These are phyloP conservation scores for Ceratobasidium sp. DNA, from an alignment of 1,284 basidiomycete genomes.

Conservation along the genomic window DNA sequence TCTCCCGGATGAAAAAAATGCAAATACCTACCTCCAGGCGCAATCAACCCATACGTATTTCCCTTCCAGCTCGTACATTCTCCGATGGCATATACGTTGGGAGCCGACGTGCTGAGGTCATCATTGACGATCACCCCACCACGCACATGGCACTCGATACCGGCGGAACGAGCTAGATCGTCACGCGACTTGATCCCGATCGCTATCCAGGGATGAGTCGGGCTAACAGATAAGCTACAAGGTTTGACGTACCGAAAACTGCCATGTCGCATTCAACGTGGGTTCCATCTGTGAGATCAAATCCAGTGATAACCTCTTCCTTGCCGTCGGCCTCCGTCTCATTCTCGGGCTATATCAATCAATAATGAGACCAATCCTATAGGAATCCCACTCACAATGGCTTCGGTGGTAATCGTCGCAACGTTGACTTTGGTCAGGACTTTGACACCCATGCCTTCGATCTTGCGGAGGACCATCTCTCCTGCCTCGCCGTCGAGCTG, in stretches of 20 bases:
- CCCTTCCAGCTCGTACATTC: slow-evolving; percentile 76
- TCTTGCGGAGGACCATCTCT: slow-evolving; percentile 70
- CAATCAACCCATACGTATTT: slow-evolving; percentile 73
- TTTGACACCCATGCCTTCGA: slow-evolving; percentile 69
- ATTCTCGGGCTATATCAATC: slow-evolving; percentile 39
- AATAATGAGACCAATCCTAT: neutral
- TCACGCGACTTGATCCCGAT: slow-evolving; percentile 75
- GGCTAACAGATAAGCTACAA: neutral
- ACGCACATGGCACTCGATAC: slow-evolving; percentile 57
- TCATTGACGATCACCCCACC: slow-evolving; percentile 70
- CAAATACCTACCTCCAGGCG: slow-evolving; percentile 61
- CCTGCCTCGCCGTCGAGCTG: slow-evolving; percentile 75
- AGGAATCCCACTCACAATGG: slow-evolving; percentile 2
- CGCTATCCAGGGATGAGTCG: slow-evolving; percentile 43
- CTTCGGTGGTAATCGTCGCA: slow-evolving; percentile 51
- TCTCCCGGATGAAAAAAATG: slow-evolving; percentile 11
- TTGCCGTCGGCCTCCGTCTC: slow-evolving; percentile 50
- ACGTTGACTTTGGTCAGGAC: slow-evolving; percentile 63
- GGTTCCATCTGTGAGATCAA: slow-evolving; percentile 57
- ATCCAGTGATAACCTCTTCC: slow-evolving; percentile 55
- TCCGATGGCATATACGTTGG: slow-evolving; percentile 74
- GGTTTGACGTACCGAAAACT: slow-evolving; percentile 54
- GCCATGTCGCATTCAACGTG: slow-evolving; percentile 59
- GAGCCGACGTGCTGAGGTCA: slow-evolving; percentile 61
- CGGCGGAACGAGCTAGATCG: slow-evolving; percentile 62